Conservation (phyloP, 164 flowering plant species). For the Aristolochia californica region DNA sequence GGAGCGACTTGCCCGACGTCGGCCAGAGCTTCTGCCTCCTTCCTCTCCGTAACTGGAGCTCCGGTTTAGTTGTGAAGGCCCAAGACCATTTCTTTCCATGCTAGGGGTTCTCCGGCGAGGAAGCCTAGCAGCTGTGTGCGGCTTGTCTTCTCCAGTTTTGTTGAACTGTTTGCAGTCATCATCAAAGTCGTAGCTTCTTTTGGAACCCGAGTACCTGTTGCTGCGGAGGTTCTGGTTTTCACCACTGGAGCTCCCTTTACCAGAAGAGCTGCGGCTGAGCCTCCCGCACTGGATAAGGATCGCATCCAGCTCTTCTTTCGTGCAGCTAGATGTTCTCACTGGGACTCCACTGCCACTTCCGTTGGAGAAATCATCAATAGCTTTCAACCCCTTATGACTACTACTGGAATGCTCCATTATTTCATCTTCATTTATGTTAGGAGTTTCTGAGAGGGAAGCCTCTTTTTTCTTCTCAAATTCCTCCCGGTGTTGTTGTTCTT, state of each 20-base stretch:
- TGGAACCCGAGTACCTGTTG: conserved; percentile 65
- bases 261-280: conserved; percentile 84
- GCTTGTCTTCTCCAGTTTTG: conserved; percentile 4
- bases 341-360: conserved; percentile 5
- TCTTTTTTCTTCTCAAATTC: conserved; percentile 37
- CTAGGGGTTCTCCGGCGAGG: conserved; percentile 65
- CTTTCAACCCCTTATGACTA: background rate
- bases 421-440: conserved; percentile 25
- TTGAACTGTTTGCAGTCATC: conserved; percentile 3
- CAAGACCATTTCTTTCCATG: conserved; percentile 61
- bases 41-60: conserved; percentile 62
- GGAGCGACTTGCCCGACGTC: conserved; percentile 75
- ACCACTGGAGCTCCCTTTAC: conserved; percentile 18
- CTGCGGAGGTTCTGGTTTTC: conserved; percentile 6
- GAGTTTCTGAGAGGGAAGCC: conserved; percentile 17
- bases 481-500: background rate
- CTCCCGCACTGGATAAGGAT: conserved; percentile 89
- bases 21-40: conserved; percentile 25
- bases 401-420: background rate
- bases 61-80: conserved; percentile 26
- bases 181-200: conserved; percentile 80
- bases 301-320: conserved; percentile 86
- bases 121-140: conserved; percentile 21
- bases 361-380: conserved; percentile 1
- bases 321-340: conserved; percentile 79